A percentile compares a stretch with the other conserved stretches of the same genome.
These are phyloP conservation scores for Zygoascus tannicola DNA, from an alignment of 805 yeast genomes.

Conservation along the genomic window DNA sequence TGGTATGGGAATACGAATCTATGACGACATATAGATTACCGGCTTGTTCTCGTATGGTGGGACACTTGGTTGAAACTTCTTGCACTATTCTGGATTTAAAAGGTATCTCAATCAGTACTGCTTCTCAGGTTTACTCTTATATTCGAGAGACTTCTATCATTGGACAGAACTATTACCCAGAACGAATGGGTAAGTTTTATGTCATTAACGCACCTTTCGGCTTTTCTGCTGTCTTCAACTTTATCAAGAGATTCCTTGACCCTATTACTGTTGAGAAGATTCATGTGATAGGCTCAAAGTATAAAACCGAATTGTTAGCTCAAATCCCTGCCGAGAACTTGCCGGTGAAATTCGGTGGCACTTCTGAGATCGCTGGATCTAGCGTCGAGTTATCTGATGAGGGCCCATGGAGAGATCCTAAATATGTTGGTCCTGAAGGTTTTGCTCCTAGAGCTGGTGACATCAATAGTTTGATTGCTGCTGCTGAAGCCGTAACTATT, in stretches of 20 bases:
- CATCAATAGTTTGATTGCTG: background rate
- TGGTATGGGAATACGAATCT: slow-evolving; percentile 96
- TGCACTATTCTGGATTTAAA: slow-evolving; percentile 94
- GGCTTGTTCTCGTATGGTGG: slow-evolving; percentile 81
- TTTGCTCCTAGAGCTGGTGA: slow-evolving; percentile 52
- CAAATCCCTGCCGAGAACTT: slow-evolving; percentile 92
- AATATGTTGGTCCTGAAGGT: slow-evolving; percentile 91
- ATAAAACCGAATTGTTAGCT: slow-evolving; percentile 72
- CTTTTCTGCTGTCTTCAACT: slow-evolving; percentile 83
- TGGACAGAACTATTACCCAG: slow-evolving; percentile 97
- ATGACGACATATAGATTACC: slow-evolving; percentile 79
- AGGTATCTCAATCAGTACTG: slow-evolving; percentile 80
- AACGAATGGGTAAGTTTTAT: slow-evolving; percentile 97
- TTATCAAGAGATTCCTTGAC: slow-evolving; percentile 90
- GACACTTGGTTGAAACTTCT: slow-evolving; percentile 80
- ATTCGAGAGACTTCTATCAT: slow-evolving; percentile 88
- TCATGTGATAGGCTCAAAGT: slow-evolving; percentile 71
- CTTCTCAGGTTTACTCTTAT: slow-evolving; percentile 75
- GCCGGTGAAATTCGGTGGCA: slow-evolving; percentile 87
- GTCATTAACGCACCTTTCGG: slow-evolving; percentile 96
- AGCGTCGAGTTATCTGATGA: slow-evolving; percentile 81
- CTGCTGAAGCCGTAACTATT: background rate
- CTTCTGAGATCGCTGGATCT: slow-evolving; percentile 48
- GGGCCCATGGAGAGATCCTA: slow-evolving; percentile 95
- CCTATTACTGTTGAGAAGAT: slow-evolving; percentile 96